phyloP scores from a whole-genome alignment of 1,284 basidiomycete genomes.

The Cystobasidium slooffiae region DNA sequence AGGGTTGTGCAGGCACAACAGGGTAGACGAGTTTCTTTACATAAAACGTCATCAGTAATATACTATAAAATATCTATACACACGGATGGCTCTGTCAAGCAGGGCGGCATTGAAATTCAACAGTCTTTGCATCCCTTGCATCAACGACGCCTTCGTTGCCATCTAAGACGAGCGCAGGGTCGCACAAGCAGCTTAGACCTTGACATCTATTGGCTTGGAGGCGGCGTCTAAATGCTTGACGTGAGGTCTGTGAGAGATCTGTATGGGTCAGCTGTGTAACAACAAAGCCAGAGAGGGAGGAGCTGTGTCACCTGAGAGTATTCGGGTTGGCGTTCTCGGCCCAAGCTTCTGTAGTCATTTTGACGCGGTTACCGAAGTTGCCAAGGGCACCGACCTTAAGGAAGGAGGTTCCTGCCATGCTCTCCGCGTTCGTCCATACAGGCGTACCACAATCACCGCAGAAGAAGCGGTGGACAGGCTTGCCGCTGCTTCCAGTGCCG shows the following conservation, averaged over 20 bases:
- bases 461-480: constrained; percentile 42
- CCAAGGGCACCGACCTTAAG: constrained; percentile 44
- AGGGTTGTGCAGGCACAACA: constrained; percentile 20
- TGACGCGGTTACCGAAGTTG: constrained; percentile 37
- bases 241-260: constrained; percentile 1
- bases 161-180: neutral
- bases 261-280: neutral
- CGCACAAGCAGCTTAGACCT: neutral
- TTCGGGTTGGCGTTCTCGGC: constrained; percentile 30
- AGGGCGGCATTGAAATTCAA: too few relatives aligned
- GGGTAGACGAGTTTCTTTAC: neutral
- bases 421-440: constrained; percentile 28
- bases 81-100: neutral
- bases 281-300: neutral
- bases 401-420: constrained; percentile 26
- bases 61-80: neutral
- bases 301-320: constrained; percentile 22
- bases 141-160: too few relatives aligned
- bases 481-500: constrained; percentile 38
- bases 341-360: constrained; percentile 39
- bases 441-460: constrained; percentile 43
- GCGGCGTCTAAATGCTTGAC: constrained; percentile 14
- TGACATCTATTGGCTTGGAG: neutral
- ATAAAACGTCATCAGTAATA: constrained; percentile 4
- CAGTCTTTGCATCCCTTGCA: too few relatives aligned